These are phyloP conservation scores for Panicum hallii DNA, from an alignment of 202 grass and related monocot species.

Conservation along the genomic window DNA sequence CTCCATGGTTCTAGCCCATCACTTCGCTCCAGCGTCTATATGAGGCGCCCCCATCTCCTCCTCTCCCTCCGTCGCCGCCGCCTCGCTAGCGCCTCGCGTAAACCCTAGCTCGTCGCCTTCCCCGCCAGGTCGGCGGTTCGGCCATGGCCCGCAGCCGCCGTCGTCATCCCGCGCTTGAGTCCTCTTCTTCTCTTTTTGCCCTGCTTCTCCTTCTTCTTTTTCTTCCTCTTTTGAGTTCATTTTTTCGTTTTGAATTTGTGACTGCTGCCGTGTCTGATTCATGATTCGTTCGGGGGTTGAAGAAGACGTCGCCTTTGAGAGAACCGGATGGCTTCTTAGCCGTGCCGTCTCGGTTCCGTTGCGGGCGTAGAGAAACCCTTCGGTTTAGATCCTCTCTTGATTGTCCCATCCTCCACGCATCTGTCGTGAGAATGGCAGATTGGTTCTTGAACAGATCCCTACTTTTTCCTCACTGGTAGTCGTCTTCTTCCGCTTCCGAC, in stretches of 20 bases:
- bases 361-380: constrained; percentile 47
- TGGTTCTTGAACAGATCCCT: constrained; percentile 38
- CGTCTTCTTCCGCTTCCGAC: neutral
- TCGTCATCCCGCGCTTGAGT: too few species aligned
- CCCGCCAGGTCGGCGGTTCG: neutral
- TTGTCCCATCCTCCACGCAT: neutral
- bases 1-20: neutral
- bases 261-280: neutral
- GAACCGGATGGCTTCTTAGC: constrained; percentile 42
- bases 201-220: too few species aligned
- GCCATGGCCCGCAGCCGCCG: too few species aligned
- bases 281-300: neutral
- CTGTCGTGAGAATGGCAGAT: constrained; percentile 37
- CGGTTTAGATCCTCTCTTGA: constrained; percentile 2
- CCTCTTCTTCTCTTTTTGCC: neutral
- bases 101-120: constrained; percentile 5
- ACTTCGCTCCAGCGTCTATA: neutral
- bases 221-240: neutral
- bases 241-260: neutral
- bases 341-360: constrained; percentile 58
- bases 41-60: neutral
- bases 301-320: constrained; percentile 45
- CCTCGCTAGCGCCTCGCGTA: neutral
- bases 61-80: neutral
- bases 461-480: neutral